Conservation (phyloP, 2,329 filamentous ascomycete genomes). For the Sporothrix pseudoabietina region DNA sequence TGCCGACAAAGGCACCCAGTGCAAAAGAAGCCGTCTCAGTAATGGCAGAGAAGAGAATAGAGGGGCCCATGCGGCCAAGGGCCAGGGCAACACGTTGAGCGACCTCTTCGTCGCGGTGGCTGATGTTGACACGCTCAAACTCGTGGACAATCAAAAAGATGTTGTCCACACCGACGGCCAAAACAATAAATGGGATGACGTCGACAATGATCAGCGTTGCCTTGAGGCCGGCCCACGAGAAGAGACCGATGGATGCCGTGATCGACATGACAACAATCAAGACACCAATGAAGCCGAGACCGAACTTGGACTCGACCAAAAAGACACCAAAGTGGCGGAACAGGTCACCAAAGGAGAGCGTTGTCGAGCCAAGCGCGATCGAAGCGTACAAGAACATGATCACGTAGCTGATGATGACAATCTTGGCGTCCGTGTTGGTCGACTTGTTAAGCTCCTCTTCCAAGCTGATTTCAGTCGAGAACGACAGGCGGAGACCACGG, state of each 20-base stretch:
- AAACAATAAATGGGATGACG: conserved; percentile 94
- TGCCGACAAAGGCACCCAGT: conserved; percentile 88
- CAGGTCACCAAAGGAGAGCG: conserved; percentile 73
- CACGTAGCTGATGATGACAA: conserved; percentile 92
- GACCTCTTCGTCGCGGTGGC: conserved; percentile 84
- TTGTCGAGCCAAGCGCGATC: conserved; percentile 85
- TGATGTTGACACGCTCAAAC: conserved; percentile 91
- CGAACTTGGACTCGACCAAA: conserved; percentile 94
- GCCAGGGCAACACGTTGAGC: conserved; percentile 84
- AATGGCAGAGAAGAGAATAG: conserved; percentile 90
- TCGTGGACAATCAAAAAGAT: conserved; percentile 99
- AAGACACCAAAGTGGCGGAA: conserved; percentile 80
- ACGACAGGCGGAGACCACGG: conserved; percentile 83
- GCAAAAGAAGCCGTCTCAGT: conserved; percentile 95
- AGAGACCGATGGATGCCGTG: conserved; percentile 89
- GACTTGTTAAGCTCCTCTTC: conserved; percentile 97
- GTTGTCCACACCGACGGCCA: conserved; percentile 97
- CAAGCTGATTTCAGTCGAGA: conserved; percentile 91
- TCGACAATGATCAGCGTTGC: conserved; percentile 97
- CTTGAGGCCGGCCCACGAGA: conserved; percentile 88
- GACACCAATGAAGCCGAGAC: conserved; percentile 91
- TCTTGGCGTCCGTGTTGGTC: conserved; percentile 96
- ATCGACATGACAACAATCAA: conserved; percentile 97
- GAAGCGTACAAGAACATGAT: conserved; percentile 99
- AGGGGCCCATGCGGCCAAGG: conserved; percentile 94